Percentiles rank a stretch among this genome's conserved stretches.
Evolutionary conservation across 106 monocot species (phyloP).

Genomic region (Posidonia australis): DNA sequence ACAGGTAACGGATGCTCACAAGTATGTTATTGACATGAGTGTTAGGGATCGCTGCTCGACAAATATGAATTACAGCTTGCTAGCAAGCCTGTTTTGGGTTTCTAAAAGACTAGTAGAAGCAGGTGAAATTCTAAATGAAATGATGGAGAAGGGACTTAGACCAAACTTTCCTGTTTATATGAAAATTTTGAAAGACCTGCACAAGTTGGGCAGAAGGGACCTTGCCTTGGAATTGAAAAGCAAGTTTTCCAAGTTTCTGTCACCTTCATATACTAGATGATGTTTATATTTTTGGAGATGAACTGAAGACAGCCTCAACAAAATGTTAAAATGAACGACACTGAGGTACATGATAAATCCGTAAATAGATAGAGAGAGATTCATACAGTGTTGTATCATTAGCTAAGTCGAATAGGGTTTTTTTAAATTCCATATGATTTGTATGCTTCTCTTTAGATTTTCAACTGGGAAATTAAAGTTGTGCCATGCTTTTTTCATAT

Average conservation of each 20-base stretch:
- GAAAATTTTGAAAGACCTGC: conserved; percentile 48
- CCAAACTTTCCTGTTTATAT: conserved; percentile 62
- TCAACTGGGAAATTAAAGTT: too few relatives aligned
- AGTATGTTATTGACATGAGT: conserved; percentile 61
- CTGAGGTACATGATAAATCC: too few relatives aligned
- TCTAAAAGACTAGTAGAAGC: conserved; percentile 48
- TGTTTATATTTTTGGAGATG: not conserved
- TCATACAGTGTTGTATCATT: too few relatives aligned
- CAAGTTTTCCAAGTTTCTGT: conserved; percentile 33
- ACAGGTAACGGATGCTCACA: conserved; percentile 35
- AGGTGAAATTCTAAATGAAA: conserved; percentile 42
- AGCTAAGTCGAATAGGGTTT: too few relatives aligned
- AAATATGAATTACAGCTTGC: conserved; percentile 65
- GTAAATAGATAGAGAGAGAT: too few relatives aligned
- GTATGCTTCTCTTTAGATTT: too few relatives aligned
- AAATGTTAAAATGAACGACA: too few relatives aligned
- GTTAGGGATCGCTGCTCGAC: conserved; percentile 35
- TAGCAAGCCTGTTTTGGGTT: conserved; percentile 30
- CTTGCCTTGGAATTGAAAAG: conserved; percentile 36
- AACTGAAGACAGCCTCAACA: too few relatives aligned
- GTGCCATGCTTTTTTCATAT: too few relatives aligned
- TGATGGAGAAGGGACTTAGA: conserved; percentile 71
- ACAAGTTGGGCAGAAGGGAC: conserved; percentile 31
- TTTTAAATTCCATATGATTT: too few relatives aligned
- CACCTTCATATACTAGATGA: conserved; percentile 1